Evolutionary conservation across 1,284 basidiomycete genomes (phyloP).

Genomic region (Cutaneotrichosporon sp.): DNA sequence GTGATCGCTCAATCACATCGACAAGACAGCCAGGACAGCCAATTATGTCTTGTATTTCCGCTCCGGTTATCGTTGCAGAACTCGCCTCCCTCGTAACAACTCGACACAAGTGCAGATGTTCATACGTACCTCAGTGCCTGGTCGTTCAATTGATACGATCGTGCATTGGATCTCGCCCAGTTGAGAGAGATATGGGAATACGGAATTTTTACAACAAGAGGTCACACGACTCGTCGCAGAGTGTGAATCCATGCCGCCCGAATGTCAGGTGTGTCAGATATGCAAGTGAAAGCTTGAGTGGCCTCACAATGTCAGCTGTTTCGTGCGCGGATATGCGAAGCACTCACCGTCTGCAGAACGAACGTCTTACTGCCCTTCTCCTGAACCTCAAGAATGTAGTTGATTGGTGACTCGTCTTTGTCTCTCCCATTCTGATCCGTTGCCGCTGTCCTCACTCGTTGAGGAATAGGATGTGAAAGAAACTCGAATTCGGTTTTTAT

Average conservation of each 20-base stretch:
- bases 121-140: too few species aligned
- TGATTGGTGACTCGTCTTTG: conserved; percentile 3
- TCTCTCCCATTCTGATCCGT: conserved; percentile 1
- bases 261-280: conserved; percentile 34
- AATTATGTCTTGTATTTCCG: too few species aligned
- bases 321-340: too few species aligned
- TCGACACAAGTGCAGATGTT: too few species aligned
- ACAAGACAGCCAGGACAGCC: too few species aligned
- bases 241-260: conserved; percentile 36
- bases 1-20: too few species aligned
- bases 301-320: conserved; percentile 11
- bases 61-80: too few species aligned
- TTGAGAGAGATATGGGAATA: neutral
- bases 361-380: conserved; percentile 42
- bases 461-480: conserved; percentile 8
- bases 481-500: conserved; percentile 23
- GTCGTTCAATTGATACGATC: neutral
- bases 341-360: conserved; percentile 42
- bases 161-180: neutral
- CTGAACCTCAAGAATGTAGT: conserved; percentile 32
- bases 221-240: conserved; percentile 15
- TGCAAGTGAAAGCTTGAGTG: conserved; percentile 23
- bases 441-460: neutral
- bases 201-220: conserved; percentile 4
- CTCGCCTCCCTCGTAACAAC: too few species aligned